A percentile compares a stretch with the other conserved stretches of the same genome.
Conservation (phyloP, 352 stramenopile species). For the Globisporangium lucens region DNA sequence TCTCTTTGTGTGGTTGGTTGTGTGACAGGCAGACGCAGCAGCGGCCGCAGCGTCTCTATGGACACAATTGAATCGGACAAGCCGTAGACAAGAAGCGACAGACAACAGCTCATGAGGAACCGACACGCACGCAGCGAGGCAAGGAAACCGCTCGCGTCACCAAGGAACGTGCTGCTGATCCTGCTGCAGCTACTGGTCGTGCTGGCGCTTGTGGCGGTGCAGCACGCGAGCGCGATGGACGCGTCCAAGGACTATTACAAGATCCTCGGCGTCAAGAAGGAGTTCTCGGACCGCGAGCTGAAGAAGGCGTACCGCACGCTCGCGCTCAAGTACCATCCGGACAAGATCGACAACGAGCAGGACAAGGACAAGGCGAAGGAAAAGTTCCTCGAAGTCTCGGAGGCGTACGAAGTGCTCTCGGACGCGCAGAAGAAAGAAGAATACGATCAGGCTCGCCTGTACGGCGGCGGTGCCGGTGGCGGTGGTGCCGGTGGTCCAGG, state of each 20-base stretch:
- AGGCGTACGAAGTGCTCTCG: conserved; percentile 92
- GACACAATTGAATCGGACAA: conserved; percentile 18
- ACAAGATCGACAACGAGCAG: conserved; percentile 80
- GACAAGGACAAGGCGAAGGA: conserved; percentile 86
- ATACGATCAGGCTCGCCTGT: conserved; percentile 82
- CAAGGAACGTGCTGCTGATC: conserved; percentile 12
- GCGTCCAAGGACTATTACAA: conserved; percentile 83
- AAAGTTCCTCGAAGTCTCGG: conserved; percentile 91
- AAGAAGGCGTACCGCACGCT: conserved; percentile 89
- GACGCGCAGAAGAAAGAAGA: conserved; percentile 86
- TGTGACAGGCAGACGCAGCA: neutral
- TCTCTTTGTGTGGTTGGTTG: neutral
- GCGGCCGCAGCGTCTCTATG: neutral
- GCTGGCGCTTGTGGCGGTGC: conserved; percentile 20
- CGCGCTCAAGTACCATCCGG: conserved; percentile 88
- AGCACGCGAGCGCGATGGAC: conserved; percentile 39
- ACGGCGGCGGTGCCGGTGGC: conserved; percentile 22
- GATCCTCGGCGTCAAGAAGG: conserved; percentile 66
- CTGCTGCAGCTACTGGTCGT: conserved; percentile 25
- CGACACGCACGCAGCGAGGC: neutral
- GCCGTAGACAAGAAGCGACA: conserved; percentile 9
- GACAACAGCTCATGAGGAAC: neutral
- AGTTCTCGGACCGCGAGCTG: conserved; percentile 73
- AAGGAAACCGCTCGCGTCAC: neutral
- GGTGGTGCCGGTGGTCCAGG: conserved; percentile 6